phyloP scores from a whole-genome alignment of 2,329 filamentous ascomycete species.

The Aaosphaeria pasadenensis region DNA sequence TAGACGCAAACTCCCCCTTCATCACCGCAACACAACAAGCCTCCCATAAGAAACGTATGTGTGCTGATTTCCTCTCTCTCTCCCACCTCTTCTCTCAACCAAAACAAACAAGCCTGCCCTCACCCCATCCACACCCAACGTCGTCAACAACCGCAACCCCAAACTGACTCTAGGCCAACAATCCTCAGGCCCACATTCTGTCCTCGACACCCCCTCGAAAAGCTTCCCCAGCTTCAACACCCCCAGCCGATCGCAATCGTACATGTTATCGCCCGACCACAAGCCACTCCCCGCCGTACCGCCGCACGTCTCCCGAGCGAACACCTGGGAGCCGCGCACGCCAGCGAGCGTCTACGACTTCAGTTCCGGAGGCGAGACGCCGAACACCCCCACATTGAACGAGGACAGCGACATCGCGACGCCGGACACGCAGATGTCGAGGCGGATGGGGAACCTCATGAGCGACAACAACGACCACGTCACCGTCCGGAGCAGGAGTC shows the following conservation, averaged over 20 bases:
- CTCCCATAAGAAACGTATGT: constrained; percentile 40
- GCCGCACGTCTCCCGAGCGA: constrained; percentile 17
- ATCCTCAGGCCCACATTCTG: constrained; percentile 29
- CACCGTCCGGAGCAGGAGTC: constrained; percentile 18
- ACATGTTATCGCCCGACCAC: constrained; percentile 49
- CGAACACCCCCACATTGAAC: constrained; percentile 41
- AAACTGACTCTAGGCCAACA: constrained; percentile 11
- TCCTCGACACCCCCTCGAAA: constrained; percentile 49
- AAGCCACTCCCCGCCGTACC: constrained; percentile 42
- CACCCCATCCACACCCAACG: no score
- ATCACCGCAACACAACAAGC: constrained; percentile 28
- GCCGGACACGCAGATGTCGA: constrained; percentile 35
- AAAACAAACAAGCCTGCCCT: constrained; percentile 3
- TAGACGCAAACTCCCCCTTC: constrained; percentile 49
- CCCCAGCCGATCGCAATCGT: constrained; percentile 42
- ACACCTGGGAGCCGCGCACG: constrained; percentile 34
- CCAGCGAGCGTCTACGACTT: constrained; percentile 39
- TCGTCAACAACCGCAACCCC: constrained; percentile 2
- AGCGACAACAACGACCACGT: constrained; percentile 14
- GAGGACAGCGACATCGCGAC: constrained; percentile 43
- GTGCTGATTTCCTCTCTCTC: constrained; percentile 4
- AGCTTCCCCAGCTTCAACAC: constrained; percentile 43
- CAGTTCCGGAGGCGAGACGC: constrained; percentile 50
- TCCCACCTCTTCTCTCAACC: neutral
- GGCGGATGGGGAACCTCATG: constrained; percentile 23